These are phyloP conservation scores for Nannochloris sp. DNA, from an alignment of 139 green algal genomes.

Conservation along the genomic window DNA sequence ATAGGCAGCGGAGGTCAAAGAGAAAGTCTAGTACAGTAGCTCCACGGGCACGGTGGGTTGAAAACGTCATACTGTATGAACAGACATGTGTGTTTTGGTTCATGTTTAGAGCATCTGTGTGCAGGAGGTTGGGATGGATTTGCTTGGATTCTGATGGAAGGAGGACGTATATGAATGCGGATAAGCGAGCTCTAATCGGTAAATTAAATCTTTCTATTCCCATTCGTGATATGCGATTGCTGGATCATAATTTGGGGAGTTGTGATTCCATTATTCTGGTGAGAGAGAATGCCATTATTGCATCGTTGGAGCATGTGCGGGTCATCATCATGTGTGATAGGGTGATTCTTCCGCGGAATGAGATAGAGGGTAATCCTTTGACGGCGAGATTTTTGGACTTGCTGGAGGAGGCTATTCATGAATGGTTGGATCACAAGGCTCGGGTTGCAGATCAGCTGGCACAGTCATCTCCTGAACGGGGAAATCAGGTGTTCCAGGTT, in stretches of 20 bases:
- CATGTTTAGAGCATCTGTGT: not conserved
- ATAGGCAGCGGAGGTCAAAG: no score
- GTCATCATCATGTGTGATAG: slow-evolving; percentile 64
- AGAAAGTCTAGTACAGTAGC: no score
- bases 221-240: slow-evolving; percentile 72
- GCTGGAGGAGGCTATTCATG: slow-evolving; percentile 35
- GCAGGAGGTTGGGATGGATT: slow-evolving; percentile 30
- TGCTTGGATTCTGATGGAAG: slow-evolving; percentile 37
- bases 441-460: not conserved
- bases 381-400: slow-evolving; percentile 28
- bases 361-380: slow-evolving; percentile 14
- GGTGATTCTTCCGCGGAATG: slow-evolving; percentile 43
- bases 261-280: slow-evolving; percentile 47
- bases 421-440: slow-evolving; percentile 23
- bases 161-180: slow-evolving; percentile 39
- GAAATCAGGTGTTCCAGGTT: not conserved
- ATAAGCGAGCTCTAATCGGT: slow-evolving; percentile 70
- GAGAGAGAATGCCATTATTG: slow-evolving; percentile 70
- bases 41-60: no score
- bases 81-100: not conserved
- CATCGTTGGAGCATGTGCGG: slow-evolving; percentile 66
- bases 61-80: no score
- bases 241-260: slow-evolving; percentile 54
- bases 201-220: slow-evolving; percentile 61
- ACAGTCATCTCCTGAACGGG: not conserved